Conservation (phyloP, 2,329 filamentous ascomycete genomes). For the Clonostachys sp. region DNA sequence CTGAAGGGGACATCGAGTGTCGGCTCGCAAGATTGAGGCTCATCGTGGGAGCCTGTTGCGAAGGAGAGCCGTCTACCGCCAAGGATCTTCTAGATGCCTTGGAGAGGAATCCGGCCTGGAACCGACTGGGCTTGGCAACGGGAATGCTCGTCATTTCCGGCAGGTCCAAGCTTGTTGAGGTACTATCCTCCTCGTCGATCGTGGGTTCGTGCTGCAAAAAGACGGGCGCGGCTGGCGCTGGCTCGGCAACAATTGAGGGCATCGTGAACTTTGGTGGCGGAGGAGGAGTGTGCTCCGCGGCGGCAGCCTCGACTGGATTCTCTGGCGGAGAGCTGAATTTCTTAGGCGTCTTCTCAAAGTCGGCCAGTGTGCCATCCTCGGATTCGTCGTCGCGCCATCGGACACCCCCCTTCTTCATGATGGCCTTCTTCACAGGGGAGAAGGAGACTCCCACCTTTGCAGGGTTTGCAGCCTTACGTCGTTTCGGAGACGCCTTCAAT, state of each 20-base stretch:
- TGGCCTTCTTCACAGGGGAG: conserved; percentile 71
- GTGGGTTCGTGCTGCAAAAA: conserved; percentile 5
- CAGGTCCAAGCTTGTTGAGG: conserved; percentile 56
- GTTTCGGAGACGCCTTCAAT: conserved; percentile 73
- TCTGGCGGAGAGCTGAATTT: conserved; percentile 56
- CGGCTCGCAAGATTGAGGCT: conserved; percentile 51
- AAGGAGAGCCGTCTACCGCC: conserved; percentile 53
- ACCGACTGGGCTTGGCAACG: conserved; percentile 62
- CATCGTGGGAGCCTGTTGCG: conserved; percentile 49
- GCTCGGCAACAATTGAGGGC: background rate
- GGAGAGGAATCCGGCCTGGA: conserved; percentile 84
- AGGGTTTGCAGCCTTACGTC: conserved; percentile 61
- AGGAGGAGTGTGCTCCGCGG: conserved; percentile 16
- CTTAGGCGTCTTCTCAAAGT: conserved; percentile 88
- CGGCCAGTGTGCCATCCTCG: conserved; percentile 78
- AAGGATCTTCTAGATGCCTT: conserved; percentile 36
- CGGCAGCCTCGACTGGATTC: conserved; percentile 24
- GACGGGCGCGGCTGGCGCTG: conserved; percentile 2
- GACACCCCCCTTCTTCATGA: conserved; percentile 61
- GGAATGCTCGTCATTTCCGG: conserved; percentile 27
- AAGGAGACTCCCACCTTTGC: conserved; percentile 70
- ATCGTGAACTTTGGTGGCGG: background rate
- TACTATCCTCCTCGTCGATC: conserved; percentile 31
- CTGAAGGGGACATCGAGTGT: conserved; percentile 2
- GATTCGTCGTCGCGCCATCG: conserved; percentile 89